Conservation (phyloP, 306 rosid genomes). For the Vigna radiata region DNA sequence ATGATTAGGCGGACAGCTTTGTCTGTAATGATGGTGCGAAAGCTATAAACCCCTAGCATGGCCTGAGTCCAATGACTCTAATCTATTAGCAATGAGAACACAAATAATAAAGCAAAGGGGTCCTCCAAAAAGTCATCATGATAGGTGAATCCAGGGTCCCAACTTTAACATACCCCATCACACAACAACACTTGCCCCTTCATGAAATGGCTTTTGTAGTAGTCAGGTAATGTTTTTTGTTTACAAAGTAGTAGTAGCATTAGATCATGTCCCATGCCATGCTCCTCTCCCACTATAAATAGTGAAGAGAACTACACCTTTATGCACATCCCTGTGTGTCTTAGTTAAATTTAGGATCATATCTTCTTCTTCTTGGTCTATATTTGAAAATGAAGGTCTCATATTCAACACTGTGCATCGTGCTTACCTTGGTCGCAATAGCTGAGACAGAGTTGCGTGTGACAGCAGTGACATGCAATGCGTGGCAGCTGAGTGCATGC, state of each 20-base stretch:
- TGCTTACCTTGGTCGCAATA: constrained; percentile 31
- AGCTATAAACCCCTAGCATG: neutral
- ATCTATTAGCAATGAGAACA: constrained; percentile 7
- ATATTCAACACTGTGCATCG: constrained; percentile 30
- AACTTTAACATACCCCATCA: constrained; percentile 31
- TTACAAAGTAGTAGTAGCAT: constrained; percentile 5
- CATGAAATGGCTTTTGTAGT: neutral
- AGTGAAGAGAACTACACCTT: constrained; percentile 6
- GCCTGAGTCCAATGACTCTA: constrained; percentile 12
- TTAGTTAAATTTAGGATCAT: neutral
- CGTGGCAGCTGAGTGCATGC: constrained; percentile 57
- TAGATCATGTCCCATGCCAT: neutral
- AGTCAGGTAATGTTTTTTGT: neutral
- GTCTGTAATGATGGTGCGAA: constrained; percentile 9
- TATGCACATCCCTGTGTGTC: neutral
- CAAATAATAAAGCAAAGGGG: constrained; percentile 27
- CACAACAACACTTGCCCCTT: neutral
- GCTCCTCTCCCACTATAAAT: constrained; percentile 49
- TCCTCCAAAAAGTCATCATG: constrained; percentile 35
- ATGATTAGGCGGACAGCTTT: neutral
- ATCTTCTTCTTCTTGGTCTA: neutral
- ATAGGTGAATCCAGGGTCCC: constrained; percentile 3
- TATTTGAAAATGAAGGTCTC: constrained; percentile 47
- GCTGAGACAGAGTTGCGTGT: constrained; percentile 37
- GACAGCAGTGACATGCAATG: constrained; percentile 54